Evolutionary conservation across 208 protist species (phyloP), one percentile per base, ranked within the genome.

Genomic region (Crithidia thermophila): DNA sequence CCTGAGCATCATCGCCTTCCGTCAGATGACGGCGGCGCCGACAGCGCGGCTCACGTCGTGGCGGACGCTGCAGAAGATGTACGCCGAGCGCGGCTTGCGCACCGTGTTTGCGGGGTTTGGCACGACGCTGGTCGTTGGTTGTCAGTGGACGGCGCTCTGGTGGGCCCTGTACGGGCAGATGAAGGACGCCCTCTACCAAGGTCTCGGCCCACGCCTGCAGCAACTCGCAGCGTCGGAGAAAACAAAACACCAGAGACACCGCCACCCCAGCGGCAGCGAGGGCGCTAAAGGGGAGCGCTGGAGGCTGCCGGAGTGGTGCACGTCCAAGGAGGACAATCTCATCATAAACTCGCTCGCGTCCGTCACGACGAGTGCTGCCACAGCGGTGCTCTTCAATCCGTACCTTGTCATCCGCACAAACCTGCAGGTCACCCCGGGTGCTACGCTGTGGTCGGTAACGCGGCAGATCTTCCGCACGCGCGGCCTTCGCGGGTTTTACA

Each of bases 121-220:
- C 59, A 95, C 83, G 36, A 95, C 90, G 11, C 60, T 95, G 6
- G 45, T 88, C 13, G 71, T 95, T 30, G 90, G 90, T 18, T 93
- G 84, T 50, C 84, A 91, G 73, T 95, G 90, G 87, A 90, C 87
- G 10, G 90, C 85, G 25, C 23, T 90, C 57, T 95, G 90, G 90
- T 95, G 90, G 87, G 72, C 82, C 5, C 31, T 82, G 49, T 95
- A 95, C 70, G 82, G 78, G 8, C 45, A 66, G 16, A 59, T 76
- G 28, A 95, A 95, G 72, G 60, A 50, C 9, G 27, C 53, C 8
- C 50, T 91, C 20, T 95, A 95, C 62, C 28, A 7, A 18, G 34
- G 46, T 5, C 71, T 65, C 9, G 67, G 66, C 2, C 85, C 85
- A 13, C 53, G 61, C 23, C 66, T 93, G 55, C 42, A 52, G 31